Evolutionary conservation across 108 stramenopile genomes (phyloP).

Genomic region (Fragilaria crotonensis): DNA sequence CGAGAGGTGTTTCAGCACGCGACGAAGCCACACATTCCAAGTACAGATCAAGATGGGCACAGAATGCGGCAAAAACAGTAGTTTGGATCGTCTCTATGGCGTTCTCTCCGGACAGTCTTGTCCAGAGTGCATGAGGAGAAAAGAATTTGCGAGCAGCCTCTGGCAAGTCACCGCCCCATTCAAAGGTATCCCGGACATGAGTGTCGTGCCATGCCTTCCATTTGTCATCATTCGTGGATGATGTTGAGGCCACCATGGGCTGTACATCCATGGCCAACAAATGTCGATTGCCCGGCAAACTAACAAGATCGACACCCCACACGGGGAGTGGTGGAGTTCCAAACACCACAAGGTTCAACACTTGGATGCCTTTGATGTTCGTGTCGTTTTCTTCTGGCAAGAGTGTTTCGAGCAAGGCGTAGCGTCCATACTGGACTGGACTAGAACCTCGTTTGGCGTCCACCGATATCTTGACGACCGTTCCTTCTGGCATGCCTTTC

Average conservation of each 20-base stretch:
- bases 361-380: constrained; percentile 51
- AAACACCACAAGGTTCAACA: constrained; percentile 71
- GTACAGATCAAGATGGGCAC: constrained; percentile 65
- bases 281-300: constrained; percentile 65
- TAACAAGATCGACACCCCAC: constrained; percentile 74
- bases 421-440: constrained; percentile 30
- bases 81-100: constrained; percentile 37
- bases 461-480: constrained; percentile 22
- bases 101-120: constrained; percentile 37
- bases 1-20: constrained; percentile 13
- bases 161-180: constrained; percentile 83
- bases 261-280: constrained; percentile 64
- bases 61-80: constrained; percentile 41
- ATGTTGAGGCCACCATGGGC: constrained; percentile 31
- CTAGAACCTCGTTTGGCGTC: constrained; percentile 17
- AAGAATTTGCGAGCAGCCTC: constrained; percentile 55
- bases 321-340: constrained; percentile 51
- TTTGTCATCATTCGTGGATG: not conserved
- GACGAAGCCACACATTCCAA: constrained; percentile 30
- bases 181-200: constrained; percentile 30
- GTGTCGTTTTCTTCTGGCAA: not conserved
- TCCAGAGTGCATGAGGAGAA: constrained; percentile 72
- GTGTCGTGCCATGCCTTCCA: constrained; percentile 33
- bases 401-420: constrained; percentile 64
- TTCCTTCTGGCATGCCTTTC: constrained; percentile 25